These are phyloP conservation scores for Drechslerella coelobrocha DNA, from an alignment of 2,329 filamentous ascomycete genomes.

Conservation along the genomic window DNA sequence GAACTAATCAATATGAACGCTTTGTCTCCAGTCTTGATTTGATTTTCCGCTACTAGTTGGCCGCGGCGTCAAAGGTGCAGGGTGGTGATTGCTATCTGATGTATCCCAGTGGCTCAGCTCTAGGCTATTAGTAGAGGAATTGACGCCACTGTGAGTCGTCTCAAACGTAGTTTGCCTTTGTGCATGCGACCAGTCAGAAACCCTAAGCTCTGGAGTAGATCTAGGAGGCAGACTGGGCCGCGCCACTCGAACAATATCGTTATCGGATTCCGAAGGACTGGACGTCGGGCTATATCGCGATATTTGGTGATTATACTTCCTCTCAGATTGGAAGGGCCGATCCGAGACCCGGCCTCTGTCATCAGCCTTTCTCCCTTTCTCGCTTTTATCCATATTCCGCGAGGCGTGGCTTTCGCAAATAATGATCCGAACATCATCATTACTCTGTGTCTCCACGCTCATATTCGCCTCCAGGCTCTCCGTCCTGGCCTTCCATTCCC, in stretches of 20 bases:
- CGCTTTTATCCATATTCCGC: too few relatives aligned
- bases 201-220: slow-evolving; percentile 8
- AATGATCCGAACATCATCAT: slow-evolving; percentile 24
- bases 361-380: not conserved
- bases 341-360: not conserved
- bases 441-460: not conserved
- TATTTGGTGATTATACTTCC: slow-evolving; percentile 29
- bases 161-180: slow-evolving; percentile 20
- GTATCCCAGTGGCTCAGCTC: slow-evolving; percentile 44
- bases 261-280: slow-evolving; percentile 26
- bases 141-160: slow-evolving; percentile 19
- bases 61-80: slow-evolving; percentile 21
- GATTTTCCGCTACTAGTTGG: slow-evolving; percentile 19
- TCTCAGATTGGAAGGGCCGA: slow-evolving; percentile 1
- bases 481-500: slow-evolving; percentile 14
- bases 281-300: slow-evolving; percentile 27
- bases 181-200: not conserved
- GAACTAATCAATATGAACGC: slow-evolving; percentile 13
- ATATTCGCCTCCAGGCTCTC: not conserved
- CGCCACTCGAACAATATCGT: not conserved
- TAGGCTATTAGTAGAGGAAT: slow-evolving; percentile 32
- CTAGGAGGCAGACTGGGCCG: slow-evolving; percentile 3
- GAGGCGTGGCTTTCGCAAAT: too few relatives aligned
- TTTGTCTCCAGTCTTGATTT: slow-evolving; percentile 29
- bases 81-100: slow-evolving; percentile 17